These are phyloP conservation scores for Senna siamea DNA, from an alignment of 306 rosid species.

Conservation along the genomic window DNA sequence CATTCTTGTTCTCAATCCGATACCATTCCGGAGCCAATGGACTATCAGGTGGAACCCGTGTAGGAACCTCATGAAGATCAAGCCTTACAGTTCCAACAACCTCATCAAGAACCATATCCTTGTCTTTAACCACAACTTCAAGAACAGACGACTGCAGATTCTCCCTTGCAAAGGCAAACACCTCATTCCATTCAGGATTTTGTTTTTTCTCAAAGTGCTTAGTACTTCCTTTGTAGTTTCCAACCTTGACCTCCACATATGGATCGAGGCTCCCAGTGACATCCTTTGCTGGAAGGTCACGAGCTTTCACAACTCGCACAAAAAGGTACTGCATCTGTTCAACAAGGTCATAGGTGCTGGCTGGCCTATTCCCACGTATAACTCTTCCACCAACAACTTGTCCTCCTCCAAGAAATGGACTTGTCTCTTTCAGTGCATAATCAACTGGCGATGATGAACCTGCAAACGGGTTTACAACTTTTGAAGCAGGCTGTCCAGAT, in stretches of 20 bases:
- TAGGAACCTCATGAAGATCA: constrained; percentile 76
- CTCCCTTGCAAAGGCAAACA: constrained; percentile 80
- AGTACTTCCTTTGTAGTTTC: constrained; percentile 82
- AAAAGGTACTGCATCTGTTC: constrained; percentile 81
- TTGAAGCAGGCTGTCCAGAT: constrained; percentile 53
- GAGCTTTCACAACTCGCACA: constrained; percentile 88
- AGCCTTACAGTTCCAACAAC: constrained; percentile 65
- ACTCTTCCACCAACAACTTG: constrained; percentile 73
- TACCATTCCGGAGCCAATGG: constrained; percentile 99
- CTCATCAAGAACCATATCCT: constrained; percentile 70
- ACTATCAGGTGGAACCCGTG: constrained; percentile 83
- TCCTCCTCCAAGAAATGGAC: constrained; percentile 93
- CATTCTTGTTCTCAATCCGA: constrained; percentile 62
- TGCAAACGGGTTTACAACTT: constrained; percentile 45
- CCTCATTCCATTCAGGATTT: constrained; percentile 88
- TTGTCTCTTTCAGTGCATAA: constrained; percentile 71
- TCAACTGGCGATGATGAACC: constrained; percentile 60
- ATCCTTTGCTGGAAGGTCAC: constrained; percentile 84
- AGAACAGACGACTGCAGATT: constrained; percentile 55
- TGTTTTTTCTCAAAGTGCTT: constrained; percentile 68
- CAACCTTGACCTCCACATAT: constrained; percentile 79
- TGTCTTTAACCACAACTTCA: constrained; percentile 79
- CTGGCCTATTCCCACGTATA: constrained; percentile 43
- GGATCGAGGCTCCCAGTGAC: constrained; percentile 92
- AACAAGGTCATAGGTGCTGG: constrained; percentile 88